phyloP scores from a whole-genome alignment of 129 eudicot species.

The Helianthus annuus region DNA sequence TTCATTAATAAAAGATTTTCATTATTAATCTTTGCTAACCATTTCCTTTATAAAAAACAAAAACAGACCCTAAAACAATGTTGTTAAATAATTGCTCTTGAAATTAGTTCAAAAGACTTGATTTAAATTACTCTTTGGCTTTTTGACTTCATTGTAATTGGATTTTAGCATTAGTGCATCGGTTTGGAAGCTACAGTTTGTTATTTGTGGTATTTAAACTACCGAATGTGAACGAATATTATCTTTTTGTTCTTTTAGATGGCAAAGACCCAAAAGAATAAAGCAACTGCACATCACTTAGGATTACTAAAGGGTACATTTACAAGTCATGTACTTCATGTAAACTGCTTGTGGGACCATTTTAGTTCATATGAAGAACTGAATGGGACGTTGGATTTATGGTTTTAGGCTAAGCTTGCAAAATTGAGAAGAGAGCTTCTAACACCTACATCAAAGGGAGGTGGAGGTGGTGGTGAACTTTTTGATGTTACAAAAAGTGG shows the following conservation, averaged over 20 bases:
- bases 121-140: too few species aligned
- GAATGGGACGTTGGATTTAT: conserved; percentile 14
- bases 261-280: conserved; percentile 98
- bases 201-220: not conserved
- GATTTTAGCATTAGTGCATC: conserved; percentile 1
- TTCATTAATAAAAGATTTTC: too few species aligned
- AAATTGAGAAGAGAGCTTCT: conserved; percentile 92
- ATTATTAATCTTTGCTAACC: too few species aligned
- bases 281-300: conserved; percentile 97
- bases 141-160: not conserved
- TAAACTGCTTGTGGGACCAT: conserved; percentile 2
- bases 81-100: too few species aligned
- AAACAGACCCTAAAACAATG: too few species aligned
- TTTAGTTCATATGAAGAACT: conserved; percentile 12
- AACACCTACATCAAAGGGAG: conserved; percentile 87
- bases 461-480: conserved; percentile 99
- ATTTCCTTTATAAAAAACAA: too few species aligned
- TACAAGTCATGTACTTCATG: conserved; percentile 2
- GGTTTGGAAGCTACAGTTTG: not conserved
- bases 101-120: too few species aligned
- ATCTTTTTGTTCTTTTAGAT: conserved; percentile 70
- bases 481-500: conserved; percentile 99
- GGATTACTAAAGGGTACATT: conserved; percentile 91
- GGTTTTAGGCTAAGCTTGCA: conserved; percentile 88
- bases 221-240: not conserved